Base-by-base conservation (phyloP, 495 filamentous ascomycete genomes). In the Talaromyces stipitatus region DNA sequence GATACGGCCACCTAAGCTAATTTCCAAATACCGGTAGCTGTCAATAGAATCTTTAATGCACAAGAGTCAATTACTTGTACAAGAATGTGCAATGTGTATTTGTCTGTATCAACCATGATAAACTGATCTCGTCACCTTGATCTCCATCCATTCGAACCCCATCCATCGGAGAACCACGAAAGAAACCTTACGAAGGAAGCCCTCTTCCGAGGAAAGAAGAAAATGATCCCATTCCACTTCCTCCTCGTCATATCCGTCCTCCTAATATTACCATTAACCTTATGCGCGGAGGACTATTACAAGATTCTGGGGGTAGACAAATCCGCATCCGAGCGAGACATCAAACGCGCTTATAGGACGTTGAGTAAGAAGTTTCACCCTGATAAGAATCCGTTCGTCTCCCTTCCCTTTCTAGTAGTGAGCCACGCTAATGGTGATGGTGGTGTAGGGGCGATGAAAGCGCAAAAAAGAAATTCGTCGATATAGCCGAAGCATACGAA, bases 351-450 rank as follows among this genome's bases (percentile, higher is more conserved):
- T 30, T 99, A 99, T 71, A 83, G 91, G 50, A 87, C 82, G 50
- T 75, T 97, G 4, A 94, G 89, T 79, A 97, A 97, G 73, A 95
- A 96, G 73, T 96, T 80, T 70, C 94, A 99, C 65, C 94, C 94
- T 1, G 94, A 99, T 69, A 99, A 99, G 82, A 99, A 99, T 61
- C 94, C 94, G 90, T 95, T 75, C 64, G 87, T 81, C 52, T 24
- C 50, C 43, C 28, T 38, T 58, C 29, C 50, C 16, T 33, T 16
- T n/a, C n/a, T n/a, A n/a, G n/a, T n/a, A n/a, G n/a, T n/a, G n/a
- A n/a, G n/a, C n/a, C n/a, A n/a, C n/a, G n/a, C n/a, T n/a, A n/a
- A n/a, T n/a, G n/a, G n/a, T n/a, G n/a, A n/a, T n/a, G 16, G n/a
- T 18, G n/a, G 9, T 23, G 30, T 41, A 26, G 89, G 41, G 84